Evolutionary conservation across 2,329 filamentous ascomycete genomes (phyloP), one percentile per base, ranked within the genome.

Genomic region (Coniochaeta ligniaria): DNA sequence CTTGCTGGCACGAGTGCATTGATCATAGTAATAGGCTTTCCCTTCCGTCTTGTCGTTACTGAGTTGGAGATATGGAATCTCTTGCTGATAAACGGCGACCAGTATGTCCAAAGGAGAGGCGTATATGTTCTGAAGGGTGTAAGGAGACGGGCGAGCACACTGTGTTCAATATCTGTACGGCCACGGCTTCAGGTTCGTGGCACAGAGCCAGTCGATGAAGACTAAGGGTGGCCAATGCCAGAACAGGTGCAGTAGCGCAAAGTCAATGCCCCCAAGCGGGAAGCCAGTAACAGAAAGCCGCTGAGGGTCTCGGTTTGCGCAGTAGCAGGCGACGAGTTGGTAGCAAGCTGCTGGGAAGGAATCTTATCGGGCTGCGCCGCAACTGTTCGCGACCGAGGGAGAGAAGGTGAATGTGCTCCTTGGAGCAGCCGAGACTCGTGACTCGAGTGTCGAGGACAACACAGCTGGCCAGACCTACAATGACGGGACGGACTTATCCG

Each of bases 401-500:
- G 26, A 9, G 24, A n/a, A 41, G 11, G 38, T n/a, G 38, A 9
- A 9, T 20, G 38, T n/a, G 16, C 6, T 2, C 38, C 38, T 41
- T 41, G 4, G 17, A 6, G 38, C 35, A 36, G 35, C 3, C 35
- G 12, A 36, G 12, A 14, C 35, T 14, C 35, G 12, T 36, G 35
- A 3, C 17, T 9, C 16, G 38, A 17, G 12, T 38, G 35, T 38
- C 38, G 47, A 47, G 43, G 12, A 24, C 22, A 28, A 52, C 17
- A 52, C 16, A n/a, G 47, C 14, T n/a, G 9, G 47, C 22, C 47
- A 26, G 47, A 45, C 57, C 31, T 17, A 26, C 28, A 58, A 63
- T 63, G 61, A 59, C 24, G 58, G 36, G 55, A 20, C 62, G 65
- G 62, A 60, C 52, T 64, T 62, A 62, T 61, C 59, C 59, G 66